Percentiles rank a stretch among this genome's conserved stretches.
Evolutionary conservation across 1,284 basidiomycete species (phyloP).

Genomic region (Violaceomyces palustris): DNA sequence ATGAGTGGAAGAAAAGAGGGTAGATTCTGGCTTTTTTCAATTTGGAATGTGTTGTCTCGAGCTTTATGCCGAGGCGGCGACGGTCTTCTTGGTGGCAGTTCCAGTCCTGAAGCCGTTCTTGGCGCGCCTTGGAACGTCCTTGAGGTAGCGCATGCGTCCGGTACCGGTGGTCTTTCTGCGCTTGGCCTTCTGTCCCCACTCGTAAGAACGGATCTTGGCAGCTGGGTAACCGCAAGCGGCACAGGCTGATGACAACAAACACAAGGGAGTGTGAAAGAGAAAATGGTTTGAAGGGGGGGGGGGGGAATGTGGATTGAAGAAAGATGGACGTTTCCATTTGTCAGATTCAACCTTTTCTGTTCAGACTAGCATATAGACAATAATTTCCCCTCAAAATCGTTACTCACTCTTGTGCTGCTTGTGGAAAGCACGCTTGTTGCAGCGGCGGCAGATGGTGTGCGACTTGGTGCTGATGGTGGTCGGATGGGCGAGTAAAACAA

Average conservation of each 20-base stretch:
- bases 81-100: slow-evolving; percentile 44
- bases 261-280: too few relatives aligned
- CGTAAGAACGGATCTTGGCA: slow-evolving; percentile 89
- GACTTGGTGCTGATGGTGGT: slow-evolving; percentile 75
- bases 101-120: slow-evolving; percentile 81
- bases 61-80: too few relatives aligned
- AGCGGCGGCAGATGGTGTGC: slow-evolving; percentile 78
- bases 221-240: slow-evolving; percentile 93
- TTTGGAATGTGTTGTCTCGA: too few relatives aligned
- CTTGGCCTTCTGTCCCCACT: slow-evolving; percentile 99
- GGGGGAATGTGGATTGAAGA: not conserved
- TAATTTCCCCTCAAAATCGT: too few relatives aligned
- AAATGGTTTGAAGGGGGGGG: not conserved
- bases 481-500: not conserved
- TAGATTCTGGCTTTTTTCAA: too few relatives aligned
- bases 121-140: slow-evolving; percentile 56
- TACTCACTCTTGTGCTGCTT: slow-evolving; percentile 80
- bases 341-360: too few relatives aligned
- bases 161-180: slow-evolving; percentile 97
- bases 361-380: not conserved
- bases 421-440: slow-evolving; percentile 88
- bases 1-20: too few relatives aligned
- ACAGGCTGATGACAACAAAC: slow-evolving; percentile 64
- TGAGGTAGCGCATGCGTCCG: slow-evolving; percentile 92
- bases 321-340: not conserved